Evolutionary conservation across 805 yeast genomes (phyloP).

Genomic region (Yarrowia sp.): DNA sequence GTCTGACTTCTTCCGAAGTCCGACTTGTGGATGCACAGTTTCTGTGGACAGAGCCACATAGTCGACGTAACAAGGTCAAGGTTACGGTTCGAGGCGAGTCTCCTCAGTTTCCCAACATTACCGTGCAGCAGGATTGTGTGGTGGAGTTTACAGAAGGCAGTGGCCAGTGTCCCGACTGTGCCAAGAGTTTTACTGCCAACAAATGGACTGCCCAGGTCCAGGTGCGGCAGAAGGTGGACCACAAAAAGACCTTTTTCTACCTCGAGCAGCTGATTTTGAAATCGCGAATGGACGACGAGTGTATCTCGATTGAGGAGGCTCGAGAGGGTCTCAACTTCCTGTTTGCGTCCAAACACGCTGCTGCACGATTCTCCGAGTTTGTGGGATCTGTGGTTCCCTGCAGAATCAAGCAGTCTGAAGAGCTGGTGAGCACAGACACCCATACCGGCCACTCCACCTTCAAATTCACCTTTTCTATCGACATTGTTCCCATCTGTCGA

Average conservation of each 20-base stretch:
- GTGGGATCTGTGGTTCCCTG: constrained; percentile 80
- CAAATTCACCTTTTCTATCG: constrained; percentile 89
- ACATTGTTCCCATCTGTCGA: constrained; percentile 93
- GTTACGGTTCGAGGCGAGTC: constrained; percentile 97
- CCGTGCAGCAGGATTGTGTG: constrained; percentile 90
- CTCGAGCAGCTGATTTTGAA: constrained; percentile 91
- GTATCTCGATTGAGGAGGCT: constrained; percentile 87
- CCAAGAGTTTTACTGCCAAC: constrained; percentile 90
- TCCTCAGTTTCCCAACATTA: constrained; percentile 64
- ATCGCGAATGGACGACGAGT: constrained; percentile 90
- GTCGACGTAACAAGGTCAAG: constrained; percentile 87
- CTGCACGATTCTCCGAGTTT: constrained; percentile 90
- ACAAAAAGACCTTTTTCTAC: constrained; percentile 92
- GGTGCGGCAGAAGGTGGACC: constrained; percentile 94
- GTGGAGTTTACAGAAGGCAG: constrained; percentile 92
- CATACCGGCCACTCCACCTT: constrained; percentile 85
- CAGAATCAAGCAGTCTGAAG: constrained; percentile 79
- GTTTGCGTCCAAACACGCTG: constrained; percentile 84
- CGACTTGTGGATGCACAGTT: constrained; percentile 89
- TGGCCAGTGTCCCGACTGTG: constrained; percentile 98
- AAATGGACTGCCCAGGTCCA: constrained; percentile 99
- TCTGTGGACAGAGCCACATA: constrained; percentile 99
- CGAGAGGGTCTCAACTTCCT: constrained; percentile 94
- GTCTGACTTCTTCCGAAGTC: constrained; percentile 62
- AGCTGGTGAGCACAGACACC: constrained; percentile 84